phyloP scores from a whole-genome alignment of 345 rosid genomes.

The Sonneratia alba region DNA sequence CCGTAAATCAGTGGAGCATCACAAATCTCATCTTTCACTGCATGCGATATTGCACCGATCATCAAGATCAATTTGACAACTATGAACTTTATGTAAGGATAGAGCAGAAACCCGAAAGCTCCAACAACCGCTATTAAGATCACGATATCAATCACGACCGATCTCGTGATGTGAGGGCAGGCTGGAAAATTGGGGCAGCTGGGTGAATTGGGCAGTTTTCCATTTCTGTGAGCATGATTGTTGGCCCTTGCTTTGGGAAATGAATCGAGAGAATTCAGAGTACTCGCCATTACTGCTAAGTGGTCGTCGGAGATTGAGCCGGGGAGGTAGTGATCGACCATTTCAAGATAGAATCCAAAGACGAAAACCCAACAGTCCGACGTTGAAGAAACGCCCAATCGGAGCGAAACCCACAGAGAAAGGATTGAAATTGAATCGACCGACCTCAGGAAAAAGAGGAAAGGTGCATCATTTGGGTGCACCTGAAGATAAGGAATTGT shows the following conservation, averaged over 20 bases:
- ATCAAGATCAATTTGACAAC: conserved; percentile 28
- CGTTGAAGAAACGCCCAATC: conserved; percentile 10
- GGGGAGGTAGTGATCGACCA: conserved; percentile 50
- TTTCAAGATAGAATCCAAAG: conserved; percentile 38
- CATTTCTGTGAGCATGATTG: conserved; percentile 24
- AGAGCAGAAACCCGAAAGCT: conserved; percentile 67
- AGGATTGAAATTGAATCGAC: conserved; percentile 24
- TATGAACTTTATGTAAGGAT: conserved; percentile 49
- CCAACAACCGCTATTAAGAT: conserved; percentile 60
- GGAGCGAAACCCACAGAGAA: conserved; percentile 19
- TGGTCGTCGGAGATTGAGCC: conserved; percentile 85
- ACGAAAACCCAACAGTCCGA: conserved; percentile 2
- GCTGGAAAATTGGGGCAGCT: conserved; percentile 28
- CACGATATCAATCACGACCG: conserved; percentile 65
- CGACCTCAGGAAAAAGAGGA: conserved; percentile 21
- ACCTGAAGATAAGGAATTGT: conserved; percentile 5
- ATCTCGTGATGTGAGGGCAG: conserved; percentile 50
- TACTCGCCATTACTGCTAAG: conserved; percentile 47
- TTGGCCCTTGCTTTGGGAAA: conserved; percentile 31
- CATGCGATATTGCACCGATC: conserved; percentile 28
- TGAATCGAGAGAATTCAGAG: conserved; percentile 36
- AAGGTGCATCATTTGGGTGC: conserved; percentile 8
- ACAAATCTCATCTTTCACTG: conserved; percentile 55
- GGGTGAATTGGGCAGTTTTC: conserved; percentile 27
- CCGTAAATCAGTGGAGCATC: conserved; percentile 58